These are phyloP conservation scores for Rubus parviflorus DNA, from an alignment of 306 rosid species.

Conservation along the genomic window DNA sequence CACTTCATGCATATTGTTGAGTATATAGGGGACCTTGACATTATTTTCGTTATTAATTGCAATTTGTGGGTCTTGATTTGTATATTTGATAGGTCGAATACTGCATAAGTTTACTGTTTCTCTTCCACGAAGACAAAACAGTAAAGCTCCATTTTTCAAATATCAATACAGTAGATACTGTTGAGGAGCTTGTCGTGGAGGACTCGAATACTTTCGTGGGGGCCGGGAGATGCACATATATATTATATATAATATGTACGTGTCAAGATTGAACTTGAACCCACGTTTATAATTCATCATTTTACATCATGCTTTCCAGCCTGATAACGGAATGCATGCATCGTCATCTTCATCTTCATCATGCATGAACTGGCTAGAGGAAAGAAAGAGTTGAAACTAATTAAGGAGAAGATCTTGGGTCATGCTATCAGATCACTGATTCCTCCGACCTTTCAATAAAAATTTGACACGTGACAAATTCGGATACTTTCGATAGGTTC, in stretches of 20 bases:
- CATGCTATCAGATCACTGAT: no score
- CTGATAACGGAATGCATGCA: slow-evolving; percentile 32
- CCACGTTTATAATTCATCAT: slow-evolving; percentile 25
- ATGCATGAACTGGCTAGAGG: neutral
- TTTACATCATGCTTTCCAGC: slow-evolving; percentile 48
- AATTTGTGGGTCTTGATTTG: neutral
- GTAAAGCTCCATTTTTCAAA: neutral
- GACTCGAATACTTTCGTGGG: slow-evolving; percentile 48
- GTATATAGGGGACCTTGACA: neutral
- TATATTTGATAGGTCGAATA: neutral
- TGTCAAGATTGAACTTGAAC: slow-evolving; percentile 28
- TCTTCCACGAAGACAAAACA: no score
- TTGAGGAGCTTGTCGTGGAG: slow-evolving; percentile 51
- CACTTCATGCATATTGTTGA: neutral
- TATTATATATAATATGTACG: no score
- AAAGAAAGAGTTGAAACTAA: neutral
- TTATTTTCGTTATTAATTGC: neutral
- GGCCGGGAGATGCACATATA: no score
- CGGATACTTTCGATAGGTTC: no score
- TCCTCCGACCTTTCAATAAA: no score
- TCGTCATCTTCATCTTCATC: slow-evolving; percentile 13
- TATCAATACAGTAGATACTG: slow-evolving; percentile 18
- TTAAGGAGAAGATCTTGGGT: no score
- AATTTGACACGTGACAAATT: no score
- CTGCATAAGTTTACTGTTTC: no score